phyloP scores from a whole-genome alignment of 805 yeast species.

The Kluyveromyces siamensis region DNA sequence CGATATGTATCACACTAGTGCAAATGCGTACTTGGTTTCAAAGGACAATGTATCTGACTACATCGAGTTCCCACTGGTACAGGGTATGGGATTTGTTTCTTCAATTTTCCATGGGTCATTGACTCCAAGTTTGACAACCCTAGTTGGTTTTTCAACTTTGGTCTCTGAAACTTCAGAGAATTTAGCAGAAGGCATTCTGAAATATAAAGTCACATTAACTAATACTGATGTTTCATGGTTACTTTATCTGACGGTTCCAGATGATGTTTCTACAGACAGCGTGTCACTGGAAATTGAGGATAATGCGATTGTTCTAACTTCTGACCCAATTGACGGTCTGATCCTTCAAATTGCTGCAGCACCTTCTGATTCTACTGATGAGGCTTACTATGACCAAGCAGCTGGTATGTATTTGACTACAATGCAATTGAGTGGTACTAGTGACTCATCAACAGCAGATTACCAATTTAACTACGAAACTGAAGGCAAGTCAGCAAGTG shows the following conservation, averaged over 20 bases:
- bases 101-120: constrained; percentile 41
- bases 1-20: constrained; percentile 44
- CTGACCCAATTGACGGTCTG: constrained; percentile 29
- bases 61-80: constrained; percentile 43
- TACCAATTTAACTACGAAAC: constrained; percentile 43
- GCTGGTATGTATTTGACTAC: constrained; percentile 60
- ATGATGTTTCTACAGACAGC: constrained; percentile 16
- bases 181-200: constrained; percentile 33
- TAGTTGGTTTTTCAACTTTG: constrained; percentile 37
- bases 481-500: constrained; percentile 40
- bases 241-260: constrained; percentile 38
- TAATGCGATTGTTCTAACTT: constrained; percentile 30
- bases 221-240: constrained; percentile 41
- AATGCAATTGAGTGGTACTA: constrained; percentile 39
- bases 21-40: constrained; percentile 33
- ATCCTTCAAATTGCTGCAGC: constrained; percentile 46
- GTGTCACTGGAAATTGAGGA: constrained; percentile 29
- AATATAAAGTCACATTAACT: constrained; percentile 44
- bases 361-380: constrained; percentile 30
- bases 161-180: constrained; percentile 27
- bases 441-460: constrained; percentile 37
- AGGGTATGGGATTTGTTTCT: constrained; percentile 53
- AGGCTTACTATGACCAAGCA: constrained; percentile 45
- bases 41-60: constrained; percentile 25
- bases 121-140: constrained; percentile 37